Conservation (phyloP, 768 basidiomycete species). For the Psilocybe cubensis region DNA sequence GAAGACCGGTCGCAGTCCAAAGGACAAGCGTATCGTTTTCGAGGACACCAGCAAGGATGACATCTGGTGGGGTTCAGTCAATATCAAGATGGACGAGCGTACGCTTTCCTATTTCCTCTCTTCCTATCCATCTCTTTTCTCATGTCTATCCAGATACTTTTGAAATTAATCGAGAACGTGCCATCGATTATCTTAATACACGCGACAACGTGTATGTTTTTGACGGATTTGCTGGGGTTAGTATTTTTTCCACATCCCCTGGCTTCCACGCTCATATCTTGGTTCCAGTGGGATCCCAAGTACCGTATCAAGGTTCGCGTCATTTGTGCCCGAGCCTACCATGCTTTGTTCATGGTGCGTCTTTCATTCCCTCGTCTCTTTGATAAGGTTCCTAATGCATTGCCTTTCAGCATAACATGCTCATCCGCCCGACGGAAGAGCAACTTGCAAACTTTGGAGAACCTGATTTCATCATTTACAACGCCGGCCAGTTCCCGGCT, state of each 20-base stretch:
- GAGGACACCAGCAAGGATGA: constrained; percentile 97
- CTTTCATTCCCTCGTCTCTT: constrained; percentile 18
- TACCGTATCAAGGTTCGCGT: constrained; percentile 99
- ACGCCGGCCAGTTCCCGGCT: constrained; percentile 99
- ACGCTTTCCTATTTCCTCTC: constrained; percentile 31
- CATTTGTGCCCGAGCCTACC: constrained; percentile 97
- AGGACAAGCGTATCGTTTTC: constrained; percentile 99
- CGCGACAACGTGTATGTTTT: constrained; percentile 98
- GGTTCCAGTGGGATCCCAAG: constrained; percentile 88
- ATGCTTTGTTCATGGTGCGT: constrained; percentile 96
- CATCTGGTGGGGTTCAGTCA: constrained; percentile 99
- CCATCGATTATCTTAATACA: constrained; percentile 98
- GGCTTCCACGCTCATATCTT: constrained; percentile 9
- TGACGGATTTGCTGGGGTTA: constrained; percentile 89
- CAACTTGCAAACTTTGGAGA: constrained; percentile 95
- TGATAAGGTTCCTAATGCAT: constrained; percentile 17
- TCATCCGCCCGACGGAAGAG: constrained; percentile 95
- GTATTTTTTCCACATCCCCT: constrained; percentile 25
- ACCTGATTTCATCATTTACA: constrained; percentile 99
- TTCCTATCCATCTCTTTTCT: neutral
- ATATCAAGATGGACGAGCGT: constrained; percentile 99
- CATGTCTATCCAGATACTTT: constrained; percentile 76
- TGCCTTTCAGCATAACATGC: constrained; percentile 88
- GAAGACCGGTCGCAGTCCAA: constrained; percentile 97
- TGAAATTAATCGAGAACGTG: constrained; percentile 98